A percentile compares a stretch with the other conserved stretches of the same genome.
Evolutionary conservation across 2,329 filamentous ascomycete species (phyloP).

Genomic region (Paraphaeosphaeria minitans): DNA sequence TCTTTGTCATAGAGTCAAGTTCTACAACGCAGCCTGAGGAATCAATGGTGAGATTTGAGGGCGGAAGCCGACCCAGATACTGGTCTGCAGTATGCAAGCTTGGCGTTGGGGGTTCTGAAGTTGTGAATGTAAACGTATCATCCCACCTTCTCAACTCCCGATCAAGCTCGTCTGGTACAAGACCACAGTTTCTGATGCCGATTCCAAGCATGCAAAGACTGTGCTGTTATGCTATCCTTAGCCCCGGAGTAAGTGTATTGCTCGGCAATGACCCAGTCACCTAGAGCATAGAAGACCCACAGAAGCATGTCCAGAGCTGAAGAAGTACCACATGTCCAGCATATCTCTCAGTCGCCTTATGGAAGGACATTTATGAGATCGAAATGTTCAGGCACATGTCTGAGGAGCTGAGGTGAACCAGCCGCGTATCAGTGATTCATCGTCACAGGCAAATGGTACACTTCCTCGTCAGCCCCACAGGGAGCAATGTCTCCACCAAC

Average conservation of each 20-base stretch:
- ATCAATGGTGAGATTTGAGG: slow-evolving; percentile 45
- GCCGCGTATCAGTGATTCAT: slow-evolving; percentile 27
- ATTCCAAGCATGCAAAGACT: slow-evolving; percentile 30
- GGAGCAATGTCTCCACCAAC: too few relatives aligned
- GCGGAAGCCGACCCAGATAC: slow-evolving; percentile 18
- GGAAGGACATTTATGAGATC: slow-evolving; percentile 36
- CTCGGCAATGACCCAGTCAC: slow-evolving; percentile 29
- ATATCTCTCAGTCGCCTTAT: slow-evolving; percentile 37
- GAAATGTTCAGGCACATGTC: slow-evolving; percentile 34
- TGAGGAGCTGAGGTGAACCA: slow-evolving; percentile 21
- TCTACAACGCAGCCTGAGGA: slow-evolving; percentile 38
- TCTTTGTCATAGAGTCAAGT: slow-evolving; percentile 40
- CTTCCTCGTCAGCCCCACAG: not conserved
- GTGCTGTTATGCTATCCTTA: slow-evolving; percentile 28
- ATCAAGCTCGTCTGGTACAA: slow-evolving; percentile 30
- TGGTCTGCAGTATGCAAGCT: not conserved
- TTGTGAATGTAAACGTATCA: not conserved
- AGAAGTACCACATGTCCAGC: slow-evolving; percentile 35
- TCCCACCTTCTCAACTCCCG: slow-evolving; percentile 32
- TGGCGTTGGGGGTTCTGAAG: not conserved
- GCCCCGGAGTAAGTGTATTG: slow-evolving; percentile 35
- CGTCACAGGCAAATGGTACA: slow-evolving; percentile 3
- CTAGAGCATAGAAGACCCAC: slow-evolving; percentile 33
- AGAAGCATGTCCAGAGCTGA: slow-evolving; percentile 38
- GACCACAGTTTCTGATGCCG: slow-evolving; percentile 36